phyloP scores from a whole-genome alignment of 2,329 filamentous ascomycete species.

The Bipolaris victoriae region DNA sequence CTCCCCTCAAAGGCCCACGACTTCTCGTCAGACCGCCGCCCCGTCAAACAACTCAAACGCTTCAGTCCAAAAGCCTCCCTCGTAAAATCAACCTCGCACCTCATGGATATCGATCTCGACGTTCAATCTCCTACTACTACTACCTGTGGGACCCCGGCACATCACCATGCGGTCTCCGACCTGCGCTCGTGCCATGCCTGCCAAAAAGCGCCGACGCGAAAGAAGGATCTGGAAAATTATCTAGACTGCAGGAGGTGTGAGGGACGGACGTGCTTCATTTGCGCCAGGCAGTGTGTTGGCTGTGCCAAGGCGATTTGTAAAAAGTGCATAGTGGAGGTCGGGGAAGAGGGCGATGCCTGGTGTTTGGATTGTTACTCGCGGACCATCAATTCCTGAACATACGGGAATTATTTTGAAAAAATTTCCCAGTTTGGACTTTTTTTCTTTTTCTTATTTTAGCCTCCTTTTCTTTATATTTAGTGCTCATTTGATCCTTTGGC shows the following conservation, averaged over 20 bases:
- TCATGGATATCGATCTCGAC: conserved; percentile 41
- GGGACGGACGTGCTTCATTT: conserved; percentile 71
- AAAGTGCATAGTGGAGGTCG: conserved; percentile 70
- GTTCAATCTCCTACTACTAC: conserved; percentile 1
- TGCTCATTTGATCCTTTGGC: neutral
- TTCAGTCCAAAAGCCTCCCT: conserved; percentile 29
- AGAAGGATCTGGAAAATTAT: conserved; percentile 69
- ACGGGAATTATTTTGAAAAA: neutral
- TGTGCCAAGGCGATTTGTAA: conserved; percentile 65
- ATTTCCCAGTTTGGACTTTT: neutral
- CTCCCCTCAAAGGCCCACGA: conserved; percentile 13
- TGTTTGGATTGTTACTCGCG: conserved; percentile 64
- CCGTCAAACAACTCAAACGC: conserved; percentile 41
- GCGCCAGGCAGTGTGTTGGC: conserved; percentile 65
- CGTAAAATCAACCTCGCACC: conserved; percentile 39
- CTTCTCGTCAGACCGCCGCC: conserved; percentile 31
- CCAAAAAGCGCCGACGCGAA: conserved; percentile 68
- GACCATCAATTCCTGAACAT: conserved; percentile 27
- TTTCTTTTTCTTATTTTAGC: neutral
- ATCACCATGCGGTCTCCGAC: conserved; percentile 21
- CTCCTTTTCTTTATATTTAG: neutral
- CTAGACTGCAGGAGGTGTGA: conserved; percentile 68
- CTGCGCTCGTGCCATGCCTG: conserved; percentile 69
- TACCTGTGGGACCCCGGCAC: conserved; percentile 5
- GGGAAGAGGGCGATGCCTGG: conserved; percentile 67